Base-by-base conservation (phyloP, 805 yeast species). In the Candida xyloterini region DNA sequence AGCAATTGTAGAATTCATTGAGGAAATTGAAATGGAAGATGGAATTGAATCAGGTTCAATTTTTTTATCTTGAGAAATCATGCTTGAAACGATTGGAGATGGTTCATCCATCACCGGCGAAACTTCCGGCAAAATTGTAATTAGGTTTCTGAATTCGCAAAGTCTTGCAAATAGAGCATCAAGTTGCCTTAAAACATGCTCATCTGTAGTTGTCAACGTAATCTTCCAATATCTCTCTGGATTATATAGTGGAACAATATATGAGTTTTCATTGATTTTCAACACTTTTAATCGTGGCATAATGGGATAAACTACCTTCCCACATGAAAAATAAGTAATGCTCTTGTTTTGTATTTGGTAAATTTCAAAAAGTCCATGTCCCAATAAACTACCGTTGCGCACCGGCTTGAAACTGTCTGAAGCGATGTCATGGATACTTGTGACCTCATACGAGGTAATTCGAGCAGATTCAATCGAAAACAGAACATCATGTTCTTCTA, bases 181-280 rank as follows among this genome's bases (percentile, higher is more conserved):
- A 11, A 41, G 38, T 10, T 29, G 16, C 10, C 25, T 15, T 4
- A 51, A 27, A 2, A 15, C 16, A 42, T 65, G 68, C 35, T 71
- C 55, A 15, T 46, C 46, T 4, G 47, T 43, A 0, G 71, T 53
- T 31, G 59, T 61, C 5, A 76, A 50, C 25, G 64, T 60, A 8
- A 76, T 66, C 43, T 70, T 71, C 95, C 95, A 86, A 59, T 78
- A 84, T 51, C 91, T 65, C 46, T 79, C 82, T 0, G 95, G 95
- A 51, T 84, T 84, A 20, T 76, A 77, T 42, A 86, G 68, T 0
- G 88, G 81, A 13, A 85, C 56, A 2, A 82, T 68, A 49, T 81
- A 81, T 49, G 71, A 74, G 35, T 66, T 67, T 33, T 43, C 46
- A 15, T 65, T 62, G 9, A 73, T 68, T 50, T 84, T 65, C 44